Evolutionary conservation across 1,284 basidiomycete species (phyloP), one percentile per base, ranked within the genome.

Genomic region (Pholiota adiposa): DNA sequence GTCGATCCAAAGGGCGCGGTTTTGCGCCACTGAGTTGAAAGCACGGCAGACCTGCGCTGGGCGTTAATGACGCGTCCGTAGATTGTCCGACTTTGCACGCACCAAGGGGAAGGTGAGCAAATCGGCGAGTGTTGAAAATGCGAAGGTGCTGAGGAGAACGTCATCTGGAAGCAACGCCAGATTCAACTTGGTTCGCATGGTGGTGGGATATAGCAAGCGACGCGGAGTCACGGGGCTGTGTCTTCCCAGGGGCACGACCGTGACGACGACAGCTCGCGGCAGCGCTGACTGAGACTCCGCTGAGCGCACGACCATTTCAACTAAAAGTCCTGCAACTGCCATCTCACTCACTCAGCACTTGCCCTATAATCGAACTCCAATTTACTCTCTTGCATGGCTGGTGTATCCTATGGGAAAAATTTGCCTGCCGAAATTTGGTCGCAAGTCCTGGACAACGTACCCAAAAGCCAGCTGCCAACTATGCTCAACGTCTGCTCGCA

Each of bases 391-490:
- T 3, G 36, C 29, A 38, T 12, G 14, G 3, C 18, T 41, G 4
- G 4, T 3, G 19, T 41, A 7, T 21, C 25, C 4, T 27, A 46
- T 46, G 12, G 44, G 21, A 46, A 23, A 27, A 46, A 11, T 27
- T 16, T 69, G 19, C 69, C 69, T 11, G 62, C 65, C 14, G 69
- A 71, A 58, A 58, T 70, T 23, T 71, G 69, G 69, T 62, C 59
- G 46, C 63, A 65, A 21, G 60, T 71, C 29, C 36, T 71, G 19
- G 58, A 51, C 52, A 51, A 64, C 31, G 54, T 71, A 21, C 65
- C 69, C 14, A 56, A 60, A 48, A 33, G 50, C 2, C 54, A 67
- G 29, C 63, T 69, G 19, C 31, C 61, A 14, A 51, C 65, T 12
- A 48, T 70, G 11, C 61, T 72, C n/a, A 43, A 31, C 6, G 68